Percentiles rank a stretch among this genome's conserved stretches.
Conservation (phyloP, 371 early-diverging fungal species). For the Syncephalastrum sp. region DNA sequence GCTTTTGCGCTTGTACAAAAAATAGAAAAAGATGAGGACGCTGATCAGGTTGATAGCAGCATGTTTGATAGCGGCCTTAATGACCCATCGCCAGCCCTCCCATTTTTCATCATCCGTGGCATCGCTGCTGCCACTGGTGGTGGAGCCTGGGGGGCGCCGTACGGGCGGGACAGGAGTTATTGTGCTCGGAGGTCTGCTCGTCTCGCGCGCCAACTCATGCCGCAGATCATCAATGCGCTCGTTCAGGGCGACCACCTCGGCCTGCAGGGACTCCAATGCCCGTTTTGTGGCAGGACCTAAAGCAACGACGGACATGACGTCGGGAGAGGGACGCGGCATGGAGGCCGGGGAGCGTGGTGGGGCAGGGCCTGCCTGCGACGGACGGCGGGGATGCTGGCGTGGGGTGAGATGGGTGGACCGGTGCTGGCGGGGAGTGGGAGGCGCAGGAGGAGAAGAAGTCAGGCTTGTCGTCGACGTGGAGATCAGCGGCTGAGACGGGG, state of each 20-base stretch:
- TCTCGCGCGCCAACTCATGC: constrained; percentile 34
- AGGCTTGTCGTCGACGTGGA: not conserved
- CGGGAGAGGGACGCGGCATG: not conserved
- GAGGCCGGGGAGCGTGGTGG: not conserved
- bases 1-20: constrained; percentile 33
- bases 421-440: not conserved
- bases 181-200: constrained; percentile 4
- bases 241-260: constrained; percentile 43
- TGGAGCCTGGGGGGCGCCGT: too few relatives aligned
- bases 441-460: not conserved
- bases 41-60: constrained; percentile 39
- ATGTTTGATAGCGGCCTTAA: constrained; percentile 44
- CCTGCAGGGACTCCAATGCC: constrained; percentile 40
- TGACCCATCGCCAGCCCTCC: constrained; percentile 44
- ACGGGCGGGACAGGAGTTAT: not conserved
- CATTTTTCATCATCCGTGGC: constrained; percentile 12
- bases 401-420: not conserved
- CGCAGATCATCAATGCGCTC: constrained; percentile 44
- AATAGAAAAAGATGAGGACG: constrained; percentile 27
- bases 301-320: constrained; percentile 15
- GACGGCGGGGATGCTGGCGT: not conserved
- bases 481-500: constrained; percentile 1
- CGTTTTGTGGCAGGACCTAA: constrained; percentile 42
- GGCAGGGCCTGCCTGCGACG: not conserved
- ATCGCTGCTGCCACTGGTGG: too few relatives aligned